Percentiles rank a stretch among this genome's conserved stretches.
These are phyloP conservation scores for Salix dunnii DNA, from an alignment of 345 rosid species.

Conservation along the genomic window DNA sequence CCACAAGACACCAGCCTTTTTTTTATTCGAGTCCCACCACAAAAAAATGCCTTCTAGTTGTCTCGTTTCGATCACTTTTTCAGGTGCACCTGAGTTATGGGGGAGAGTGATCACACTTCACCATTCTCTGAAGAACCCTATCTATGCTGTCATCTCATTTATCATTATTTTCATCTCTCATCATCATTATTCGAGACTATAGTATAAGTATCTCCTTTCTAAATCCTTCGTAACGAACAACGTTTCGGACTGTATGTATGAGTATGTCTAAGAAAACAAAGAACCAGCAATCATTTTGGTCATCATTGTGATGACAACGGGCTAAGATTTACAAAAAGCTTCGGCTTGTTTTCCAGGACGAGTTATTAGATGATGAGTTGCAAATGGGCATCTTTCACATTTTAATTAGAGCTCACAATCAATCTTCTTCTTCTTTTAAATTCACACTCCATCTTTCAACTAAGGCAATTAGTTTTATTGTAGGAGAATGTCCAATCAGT, in stretches of 20 bases:
- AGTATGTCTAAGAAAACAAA: too few species aligned
- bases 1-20: neutral
- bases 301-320: neutral
- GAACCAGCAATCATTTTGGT: too few species aligned
- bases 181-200: too few species aligned
- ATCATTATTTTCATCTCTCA: too few species aligned
- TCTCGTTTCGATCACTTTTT: neutral
- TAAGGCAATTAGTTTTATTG: too few species aligned
- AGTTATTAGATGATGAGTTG: neutral
- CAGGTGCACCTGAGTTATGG: neutral
- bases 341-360: neutral
- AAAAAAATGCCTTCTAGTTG: neutral
- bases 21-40: conserved; percentile 4
- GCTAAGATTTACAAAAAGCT: neutral
- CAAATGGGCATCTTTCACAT: neutral
- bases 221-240: too few species aligned
- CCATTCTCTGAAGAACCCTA: neutral
- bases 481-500: too few species aligned
- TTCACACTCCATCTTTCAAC: too few species aligned
- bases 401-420: too few species aligned
- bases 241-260: too few species aligned
- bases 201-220: too few species aligned
- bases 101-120: neutral
- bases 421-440: too few species aligned
- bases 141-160: neutral